phyloP scores from a whole-genome alignment of 2,329 filamentous ascomycete genomes.

The Sporothrix euskadiensis region DNA sequence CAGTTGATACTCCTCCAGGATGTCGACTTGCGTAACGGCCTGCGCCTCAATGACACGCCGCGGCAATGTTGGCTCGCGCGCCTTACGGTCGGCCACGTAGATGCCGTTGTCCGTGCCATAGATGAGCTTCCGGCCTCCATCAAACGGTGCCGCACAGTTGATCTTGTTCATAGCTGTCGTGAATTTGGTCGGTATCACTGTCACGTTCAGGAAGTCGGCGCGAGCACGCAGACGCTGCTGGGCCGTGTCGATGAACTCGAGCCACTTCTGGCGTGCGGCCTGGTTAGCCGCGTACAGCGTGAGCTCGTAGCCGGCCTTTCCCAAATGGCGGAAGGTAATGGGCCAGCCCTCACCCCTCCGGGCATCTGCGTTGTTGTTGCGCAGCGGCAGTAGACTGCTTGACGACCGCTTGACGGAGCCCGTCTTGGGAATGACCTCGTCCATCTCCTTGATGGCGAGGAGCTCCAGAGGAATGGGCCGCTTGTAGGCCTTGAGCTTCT shows the following conservation, averaged over 20 bases:
- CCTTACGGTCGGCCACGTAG: conserved; percentile 86
- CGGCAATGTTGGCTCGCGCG: conserved; percentile 75
- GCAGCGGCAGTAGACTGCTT: conserved; percentile 67
- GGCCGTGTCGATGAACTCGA: conserved; percentile 89
- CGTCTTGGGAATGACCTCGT: conserved; percentile 81
- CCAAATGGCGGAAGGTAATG: conserved; percentile 93
- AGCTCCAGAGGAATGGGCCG: conserved; percentile 91
- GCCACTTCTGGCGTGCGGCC: conserved; percentile 90
- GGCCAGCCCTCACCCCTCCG: conserved; percentile 77
- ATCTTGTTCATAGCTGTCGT: conserved; percentile 73
- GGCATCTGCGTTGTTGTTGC: conserved; percentile 52
- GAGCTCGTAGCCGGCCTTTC: conserved; percentile 91
- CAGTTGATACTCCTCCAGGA: conserved; percentile 91
- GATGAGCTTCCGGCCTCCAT: conserved; percentile 91
- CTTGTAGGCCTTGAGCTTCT: conserved; percentile 92
- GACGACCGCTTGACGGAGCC: conserved; percentile 84
- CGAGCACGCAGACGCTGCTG: conserved; percentile 84
- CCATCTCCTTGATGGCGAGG: conserved; percentile 93
- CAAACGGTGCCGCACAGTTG: conserved; percentile 91
- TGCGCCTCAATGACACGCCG: conserved; percentile 82
- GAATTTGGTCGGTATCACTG: conserved; percentile 59
- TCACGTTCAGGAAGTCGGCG: conserved; percentile 86
- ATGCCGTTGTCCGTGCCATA: conserved; percentile 94
- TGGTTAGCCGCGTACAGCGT: conserved; percentile 85
- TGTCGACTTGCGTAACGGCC: conserved; percentile 91